A percentile compares a stretch with the other conserved stretches of the same genome.
phyloP scores from a whole-genome alignment of 352 stramenopile genomes.

The Globisporangium cylindrosporum region DNA sequence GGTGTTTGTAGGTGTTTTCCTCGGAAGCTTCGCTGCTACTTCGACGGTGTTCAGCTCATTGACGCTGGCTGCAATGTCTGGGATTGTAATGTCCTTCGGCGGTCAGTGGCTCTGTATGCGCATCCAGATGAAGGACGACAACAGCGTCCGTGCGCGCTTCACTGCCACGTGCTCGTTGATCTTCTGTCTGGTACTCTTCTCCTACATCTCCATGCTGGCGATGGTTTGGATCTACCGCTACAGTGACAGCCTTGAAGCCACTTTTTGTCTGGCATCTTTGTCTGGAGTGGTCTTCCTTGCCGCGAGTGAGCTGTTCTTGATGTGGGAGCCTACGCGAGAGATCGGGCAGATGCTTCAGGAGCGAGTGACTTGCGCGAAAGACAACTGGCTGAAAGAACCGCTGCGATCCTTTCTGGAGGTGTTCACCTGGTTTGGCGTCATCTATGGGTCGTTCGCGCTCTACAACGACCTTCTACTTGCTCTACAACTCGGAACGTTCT shows the following conservation, averaged over 20 bases:
- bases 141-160: constrained; percentile 48
- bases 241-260: constrained; percentile 82
- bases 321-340: constrained; percentile 76
- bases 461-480: constrained; percentile 79
- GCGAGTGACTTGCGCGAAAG: constrained; percentile 68
- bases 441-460: constrained; percentile 75
- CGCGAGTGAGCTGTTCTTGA: constrained; percentile 75
- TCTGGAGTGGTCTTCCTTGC: constrained; percentile 79
- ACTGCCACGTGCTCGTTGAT: constrained; percentile 73
- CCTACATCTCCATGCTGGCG: constrained; percentile 65
- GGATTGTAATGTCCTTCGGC: constrained; percentile 71
- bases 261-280: constrained; percentile 77
- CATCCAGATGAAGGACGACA: constrained; percentile 55
- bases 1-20: constrained; percentile 71
- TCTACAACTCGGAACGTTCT: constrained; percentile 81
- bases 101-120: constrained; percentile 66
- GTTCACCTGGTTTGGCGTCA: constrained; percentile 81
- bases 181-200: constrained; percentile 71
- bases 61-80: constrained; percentile 66
- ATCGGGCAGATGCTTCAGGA: constrained; percentile 72
- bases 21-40: constrained; percentile 68
- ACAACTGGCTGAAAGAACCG: constrained; percentile 75
- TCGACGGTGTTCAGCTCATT: constrained; percentile 75
- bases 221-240: constrained; percentile 82
- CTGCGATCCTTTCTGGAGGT: constrained; percentile 80